A percentile compares a stretch with the other conserved stretches of the same genome.
These are phyloP conservation scores for Xylaria venustula DNA, from an alignment of 495 filamentous ascomycete species.

Conservation along the genomic window DNA sequence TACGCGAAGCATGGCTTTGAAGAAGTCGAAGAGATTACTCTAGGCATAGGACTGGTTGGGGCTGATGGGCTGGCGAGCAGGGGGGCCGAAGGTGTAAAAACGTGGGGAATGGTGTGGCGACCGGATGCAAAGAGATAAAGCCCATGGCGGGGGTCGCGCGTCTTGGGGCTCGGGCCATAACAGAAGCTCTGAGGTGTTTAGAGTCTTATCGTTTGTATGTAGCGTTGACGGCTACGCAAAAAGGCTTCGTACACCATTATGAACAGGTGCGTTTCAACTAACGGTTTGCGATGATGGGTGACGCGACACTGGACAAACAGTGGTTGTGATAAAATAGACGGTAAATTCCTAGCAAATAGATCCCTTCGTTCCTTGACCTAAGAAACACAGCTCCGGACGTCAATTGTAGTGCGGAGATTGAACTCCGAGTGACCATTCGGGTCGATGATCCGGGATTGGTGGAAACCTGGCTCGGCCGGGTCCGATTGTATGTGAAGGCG, in stretches of 20 bases:
- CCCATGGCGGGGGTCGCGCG: no score
- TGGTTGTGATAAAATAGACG: no score
- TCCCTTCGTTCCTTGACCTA: no score
- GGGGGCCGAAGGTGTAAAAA: slow-evolving; percentile 3
- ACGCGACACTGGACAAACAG: no score
- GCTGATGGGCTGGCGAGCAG: slow-evolving; percentile 7
- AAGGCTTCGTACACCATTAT: no score
- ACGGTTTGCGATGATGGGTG: no score
- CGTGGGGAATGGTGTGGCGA: slow-evolving; percentile 14
- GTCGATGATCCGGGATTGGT: slow-evolving; percentile 1
- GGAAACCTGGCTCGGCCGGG: neutral
- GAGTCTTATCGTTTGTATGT: no score
- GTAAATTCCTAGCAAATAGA: neutral
- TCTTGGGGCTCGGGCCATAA: no score
- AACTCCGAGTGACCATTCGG: slow-evolving; percentile 1
- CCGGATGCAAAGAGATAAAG: neutral
- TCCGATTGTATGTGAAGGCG: neutral
- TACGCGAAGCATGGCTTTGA: slow-evolving; percentile 14
- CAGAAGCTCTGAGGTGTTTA: no score
- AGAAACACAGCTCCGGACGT: no score
- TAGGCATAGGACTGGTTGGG: slow-evolving; percentile 5
- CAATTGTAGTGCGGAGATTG: slow-evolving; percentile 1
- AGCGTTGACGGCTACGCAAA: no score
- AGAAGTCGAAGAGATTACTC: neutral
- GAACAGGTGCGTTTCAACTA: no score